phyloP scores from a whole-genome alignment of 2,329 filamentous ascomycete genomes.

The Penicillium sp. region DNA sequence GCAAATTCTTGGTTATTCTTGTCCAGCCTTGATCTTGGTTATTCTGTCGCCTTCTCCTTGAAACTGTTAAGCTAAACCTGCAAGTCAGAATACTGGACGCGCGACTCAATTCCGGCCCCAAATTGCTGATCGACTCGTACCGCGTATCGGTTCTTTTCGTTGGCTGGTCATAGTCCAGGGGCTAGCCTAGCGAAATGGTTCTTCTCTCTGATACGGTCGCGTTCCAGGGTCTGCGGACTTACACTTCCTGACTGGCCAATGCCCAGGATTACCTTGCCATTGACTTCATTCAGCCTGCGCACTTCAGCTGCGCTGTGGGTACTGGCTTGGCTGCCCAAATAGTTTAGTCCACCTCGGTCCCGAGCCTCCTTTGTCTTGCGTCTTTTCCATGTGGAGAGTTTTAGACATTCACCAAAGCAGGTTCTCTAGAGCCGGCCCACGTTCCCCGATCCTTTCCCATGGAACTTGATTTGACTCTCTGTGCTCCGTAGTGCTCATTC shows the following conservation, averaged over 20 bases:
- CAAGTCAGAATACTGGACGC: background rate
- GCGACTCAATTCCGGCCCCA: constrained; percentile 4
- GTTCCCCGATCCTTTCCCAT: constrained; percentile 13
- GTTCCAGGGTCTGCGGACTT: constrained; percentile 25
- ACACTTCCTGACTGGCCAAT: constrained; percentile 28
- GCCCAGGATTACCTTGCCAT: constrained; percentile 26
- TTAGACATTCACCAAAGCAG: constrained; percentile 21
- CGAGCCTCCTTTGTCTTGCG: constrained; percentile 21
- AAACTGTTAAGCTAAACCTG: background rate
- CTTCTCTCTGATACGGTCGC: constrained; percentile 27
- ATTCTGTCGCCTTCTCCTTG: background rate
- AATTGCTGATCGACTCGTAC: constrained; percentile 19
- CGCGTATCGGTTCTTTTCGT: constrained; percentile 15
- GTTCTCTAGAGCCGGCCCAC: constrained; percentile 18
- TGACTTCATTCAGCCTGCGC: constrained; percentile 22
- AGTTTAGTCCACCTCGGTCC: background rate
- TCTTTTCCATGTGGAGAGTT: constrained; percentile 22
- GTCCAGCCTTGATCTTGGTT: background rate
- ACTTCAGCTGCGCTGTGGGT: constrained; percentile 1
- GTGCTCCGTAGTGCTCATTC: background rate
- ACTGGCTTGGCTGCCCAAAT: constrained; percentile 12
- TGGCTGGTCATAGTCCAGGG: constrained; percentile 17
- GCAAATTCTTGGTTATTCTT: background rate
- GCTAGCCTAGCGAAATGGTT: constrained; percentile 15
- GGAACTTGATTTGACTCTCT: constrained; percentile 9